Base-by-base conservation (phyloP, 345 rosid species). In the Salix suchowensis region DNA sequence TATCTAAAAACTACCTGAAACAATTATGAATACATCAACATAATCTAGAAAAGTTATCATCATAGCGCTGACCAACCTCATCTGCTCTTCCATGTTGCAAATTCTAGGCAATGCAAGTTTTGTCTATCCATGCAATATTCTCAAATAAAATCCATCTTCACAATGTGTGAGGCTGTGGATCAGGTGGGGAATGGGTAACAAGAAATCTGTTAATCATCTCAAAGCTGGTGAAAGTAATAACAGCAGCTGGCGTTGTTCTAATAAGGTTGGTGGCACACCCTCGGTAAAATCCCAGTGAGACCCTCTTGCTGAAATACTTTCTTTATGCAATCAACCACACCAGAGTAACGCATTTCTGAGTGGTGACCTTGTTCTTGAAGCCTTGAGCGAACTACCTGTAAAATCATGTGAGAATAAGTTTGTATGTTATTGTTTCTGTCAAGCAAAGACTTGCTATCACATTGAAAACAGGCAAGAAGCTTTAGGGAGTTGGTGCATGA, bases 181-280 rank as follows among this genome's bases (percentile, higher is more conserved):
- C 88, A 28, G 97, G 85, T 73, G 92, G 89, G 52, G 58, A 78
- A 52, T 70, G 82, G 13, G 86, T 73, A 46, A 92, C 90, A 19
- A 94, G 87, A 82, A 88, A 91, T 39, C 91, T 84, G 76, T 89
- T 96, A 77, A 92, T 88, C 98, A 88, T 94, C 88, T 94, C 98
- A 75, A 91, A 94, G 86, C 97, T 94, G 67, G 97, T 94, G 87
- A 94, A 94, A 2, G 98, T 94, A 75, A 94, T 91, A n/a, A 82
- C 97, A 36, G 98, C 95, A 42, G 97, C 94, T 8, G 98, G 97
- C 8, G 97, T 92, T 42, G 97, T 94, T 85, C 97, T 87, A 16
- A 94, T 19, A 50, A 94, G 92, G 76, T 94, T 94, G 7, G 93
- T 94, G 9, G 94, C 98, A 82, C 97, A 91, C 12, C 98, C 98